Conservation (phyloP, 2,329 filamentous ascomycete genomes). For the Cordyceps pruinosa region DNA sequence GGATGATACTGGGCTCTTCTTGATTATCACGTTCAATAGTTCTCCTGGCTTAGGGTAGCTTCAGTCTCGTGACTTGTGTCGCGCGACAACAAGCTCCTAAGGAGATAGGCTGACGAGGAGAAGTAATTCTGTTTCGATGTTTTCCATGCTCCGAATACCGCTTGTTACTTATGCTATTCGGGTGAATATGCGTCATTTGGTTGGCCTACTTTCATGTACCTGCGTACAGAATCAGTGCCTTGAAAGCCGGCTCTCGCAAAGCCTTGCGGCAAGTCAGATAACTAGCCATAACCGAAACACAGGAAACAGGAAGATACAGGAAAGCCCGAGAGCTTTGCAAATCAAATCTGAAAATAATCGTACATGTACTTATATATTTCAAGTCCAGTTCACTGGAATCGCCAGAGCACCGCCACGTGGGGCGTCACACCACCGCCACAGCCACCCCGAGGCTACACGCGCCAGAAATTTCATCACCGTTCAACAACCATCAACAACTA, state of each 20-base stretch:
- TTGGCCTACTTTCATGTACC: too few species aligned
- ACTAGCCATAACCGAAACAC: too few species aligned
- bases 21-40: neutral
- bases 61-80: neutral
- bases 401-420: neutral
- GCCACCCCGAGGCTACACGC: neutral
- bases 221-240: too few species aligned
- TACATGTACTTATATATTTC: too few species aligned
- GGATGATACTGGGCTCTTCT: slow-evolving; percentile 20
- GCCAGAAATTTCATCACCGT: slow-evolving; percentile 1
- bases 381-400: neutral
- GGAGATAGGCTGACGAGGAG: neutral
- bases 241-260: too few species aligned
- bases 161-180: too few species aligned
- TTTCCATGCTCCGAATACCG: too few species aligned
- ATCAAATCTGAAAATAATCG: neutral
- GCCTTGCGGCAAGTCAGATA: too few species aligned
- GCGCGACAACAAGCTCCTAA: neutral
- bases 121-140: neutral
- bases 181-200: too few species aligned
- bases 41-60: neutral
- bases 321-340: too few species aligned
- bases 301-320: too few species aligned
- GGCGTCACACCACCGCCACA: neutral
- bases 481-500: neutral